A percentile compares a stretch with the other conserved stretches of the same genome.
Conservation (phyloP, 2,329 filamentous ascomycete genomes). For the Fusarium duplospermum region DNA sequence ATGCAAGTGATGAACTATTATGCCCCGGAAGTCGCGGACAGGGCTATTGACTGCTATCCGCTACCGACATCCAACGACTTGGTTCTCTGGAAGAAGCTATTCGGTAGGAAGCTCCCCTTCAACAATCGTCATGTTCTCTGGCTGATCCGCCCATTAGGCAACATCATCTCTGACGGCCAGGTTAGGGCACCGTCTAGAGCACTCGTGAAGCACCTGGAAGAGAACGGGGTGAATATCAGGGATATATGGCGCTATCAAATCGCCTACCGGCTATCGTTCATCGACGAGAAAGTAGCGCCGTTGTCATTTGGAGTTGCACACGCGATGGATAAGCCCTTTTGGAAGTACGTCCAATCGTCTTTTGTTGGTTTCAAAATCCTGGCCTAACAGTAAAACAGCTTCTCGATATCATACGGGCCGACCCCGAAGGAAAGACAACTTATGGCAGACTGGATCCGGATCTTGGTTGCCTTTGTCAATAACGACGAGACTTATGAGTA, state of each 20-base stretch:
- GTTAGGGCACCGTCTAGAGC: conserved; percentile 52
- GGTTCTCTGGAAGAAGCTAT: conserved; percentile 51
- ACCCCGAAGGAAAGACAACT: conserved; percentile 47
- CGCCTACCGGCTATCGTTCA: conserved; percentile 56
- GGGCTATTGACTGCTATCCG: conserved; percentile 50
- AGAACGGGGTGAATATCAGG: conserved; percentile 47
- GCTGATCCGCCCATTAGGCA: neutral
- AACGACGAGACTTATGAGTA: conserved; percentile 45
- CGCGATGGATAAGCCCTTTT: conserved; percentile 56
- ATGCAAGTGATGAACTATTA: conserved; percentile 58
- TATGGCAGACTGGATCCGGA: conserved; percentile 54
- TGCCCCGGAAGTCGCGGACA: conserved; percentile 51
- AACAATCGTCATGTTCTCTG: too few species aligned
- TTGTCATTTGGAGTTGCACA: conserved; percentile 50
- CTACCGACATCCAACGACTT: conserved; percentile 47
- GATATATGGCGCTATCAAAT: conserved; percentile 58
- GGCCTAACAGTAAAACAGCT: conserved; percentile 36
- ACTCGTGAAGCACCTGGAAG: conserved; percentile 45
- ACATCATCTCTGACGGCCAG: conserved; percentile 54
- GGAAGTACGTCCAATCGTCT: conserved; percentile 51
- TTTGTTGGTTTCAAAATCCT: neutral
- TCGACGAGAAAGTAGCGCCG: conserved; percentile 53
- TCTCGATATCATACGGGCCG: conserved; percentile 53
- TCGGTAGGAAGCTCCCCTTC: conserved; percentile 44
- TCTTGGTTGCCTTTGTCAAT: conserved; percentile 53